Evolutionary conservation across 768 basidiomycete species (phyloP).

Genomic region (Nevesoporus exiguus): DNA sequence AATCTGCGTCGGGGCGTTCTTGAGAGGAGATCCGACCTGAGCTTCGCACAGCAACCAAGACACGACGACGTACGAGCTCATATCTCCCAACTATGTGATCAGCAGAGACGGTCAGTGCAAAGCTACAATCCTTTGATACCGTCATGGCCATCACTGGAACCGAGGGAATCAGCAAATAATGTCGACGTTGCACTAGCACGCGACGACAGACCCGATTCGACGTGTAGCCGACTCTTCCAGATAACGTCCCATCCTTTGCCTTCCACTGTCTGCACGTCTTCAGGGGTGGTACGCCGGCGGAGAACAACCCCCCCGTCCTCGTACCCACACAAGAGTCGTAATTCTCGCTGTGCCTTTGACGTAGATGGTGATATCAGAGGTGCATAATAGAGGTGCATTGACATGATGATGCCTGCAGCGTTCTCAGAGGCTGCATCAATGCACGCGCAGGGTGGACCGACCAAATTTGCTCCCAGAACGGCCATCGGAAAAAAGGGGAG

Average conservation of each 20-base stretch:
- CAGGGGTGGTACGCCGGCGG: conserved; percentile 43
- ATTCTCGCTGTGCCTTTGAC: conserved; percentile 32
- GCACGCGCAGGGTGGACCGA: conserved; percentile 19
- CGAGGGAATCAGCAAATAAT: neutral
- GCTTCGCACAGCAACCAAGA: neutral
- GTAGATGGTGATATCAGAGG: conserved; percentile 30
- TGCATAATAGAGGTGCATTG: conserved; percentile 60
- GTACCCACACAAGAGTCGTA: conserved; percentile 72
- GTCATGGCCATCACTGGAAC: conserved; percentile 81
- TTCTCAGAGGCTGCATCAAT: neutral
- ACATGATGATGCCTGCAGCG: conserved; percentile 81
- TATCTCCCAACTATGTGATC: conserved; percentile 76
- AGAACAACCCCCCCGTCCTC: conserved; percentile 87
- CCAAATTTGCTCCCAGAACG: conserved; percentile 57
- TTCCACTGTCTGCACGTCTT: conserved; percentile 48
- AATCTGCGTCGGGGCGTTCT: conserved; percentile 7
- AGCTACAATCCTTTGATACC: conserved; percentile 52
- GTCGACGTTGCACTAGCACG: neutral
- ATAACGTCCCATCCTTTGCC: conserved; percentile 70
- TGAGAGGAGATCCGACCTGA: neutral
- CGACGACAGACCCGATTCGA: conserved; percentile 59
- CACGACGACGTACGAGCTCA: conserved; percentile 42
- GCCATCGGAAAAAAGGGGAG: conserved; percentile 36
- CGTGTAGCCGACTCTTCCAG: conserved; percentile 67
- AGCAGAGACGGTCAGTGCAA: conserved; percentile 80